A percentile compares a stretch with the other conserved stretches of the same genome.
Evolutionary conservation across 139 green algal genomes (phyloP).

Genomic region (Chlorella vulgaris): DNA sequence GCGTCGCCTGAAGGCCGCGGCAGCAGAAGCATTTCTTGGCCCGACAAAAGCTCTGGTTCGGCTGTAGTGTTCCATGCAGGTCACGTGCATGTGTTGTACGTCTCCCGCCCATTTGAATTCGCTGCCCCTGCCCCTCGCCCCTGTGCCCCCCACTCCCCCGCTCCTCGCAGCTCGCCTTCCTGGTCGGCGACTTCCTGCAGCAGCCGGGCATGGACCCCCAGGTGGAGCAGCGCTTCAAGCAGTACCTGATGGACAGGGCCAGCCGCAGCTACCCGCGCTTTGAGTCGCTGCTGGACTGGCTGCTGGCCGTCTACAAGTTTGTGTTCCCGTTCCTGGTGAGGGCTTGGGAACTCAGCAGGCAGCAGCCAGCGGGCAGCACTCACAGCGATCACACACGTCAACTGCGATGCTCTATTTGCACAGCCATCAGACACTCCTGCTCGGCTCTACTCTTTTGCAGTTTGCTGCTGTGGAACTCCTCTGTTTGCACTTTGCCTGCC

Average conservation of each 20-base stretch:
- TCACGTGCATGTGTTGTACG: too few relatives aligned
- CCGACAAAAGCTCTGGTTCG: too few relatives aligned
- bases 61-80: too few relatives aligned
- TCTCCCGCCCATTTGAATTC: too few relatives aligned
- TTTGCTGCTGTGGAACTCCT: too few relatives aligned
- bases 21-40: not conserved
- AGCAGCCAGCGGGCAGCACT: too few relatives aligned
- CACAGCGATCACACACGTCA: too few relatives aligned
- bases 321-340: constrained; percentile 46
- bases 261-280: constrained; percentile 29
- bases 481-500: too few relatives aligned
- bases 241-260: constrained; percentile 30
- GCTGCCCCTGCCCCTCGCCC: too few relatives aligned
- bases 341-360: not conserved
- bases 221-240: constrained; percentile 10
- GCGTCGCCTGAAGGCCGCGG: not conserved
- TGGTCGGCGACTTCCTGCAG: constrained; percentile 41
- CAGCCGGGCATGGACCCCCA: constrained; percentile 7
- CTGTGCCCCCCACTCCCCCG: not conserved
- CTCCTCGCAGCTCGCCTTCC: constrained; percentile 17
- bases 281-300: constrained; percentile 45
- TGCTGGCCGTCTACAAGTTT: constrained; percentile 49
- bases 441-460: too few relatives aligned
- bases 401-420: too few relatives aligned
- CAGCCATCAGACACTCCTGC: too few relatives aligned